These are phyloP conservation scores for Debaryomycetaceae sp. DNA, from an alignment of 1,139 yeast species.

Conservation along the genomic window DNA sequence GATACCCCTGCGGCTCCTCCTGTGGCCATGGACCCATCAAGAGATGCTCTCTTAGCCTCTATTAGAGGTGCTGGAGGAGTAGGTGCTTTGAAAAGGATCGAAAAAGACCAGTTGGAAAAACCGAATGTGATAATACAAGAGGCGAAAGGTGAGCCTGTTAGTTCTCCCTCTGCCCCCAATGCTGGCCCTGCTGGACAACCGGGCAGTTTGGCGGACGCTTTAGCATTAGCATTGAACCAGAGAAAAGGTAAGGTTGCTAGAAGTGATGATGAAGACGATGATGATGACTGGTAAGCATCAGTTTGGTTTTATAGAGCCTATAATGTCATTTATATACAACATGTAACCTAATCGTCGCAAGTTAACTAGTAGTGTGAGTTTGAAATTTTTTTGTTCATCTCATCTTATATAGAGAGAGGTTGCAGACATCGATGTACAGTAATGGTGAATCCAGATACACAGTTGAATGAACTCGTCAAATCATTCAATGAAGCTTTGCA, in stretches of 20 bases:
- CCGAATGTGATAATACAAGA: slow-evolving; percentile 74
- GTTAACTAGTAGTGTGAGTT: background rate
- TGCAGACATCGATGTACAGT: background rate
- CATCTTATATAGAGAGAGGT: background rate
- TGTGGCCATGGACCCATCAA: slow-evolving; percentile 47
- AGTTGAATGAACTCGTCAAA: slow-evolving; percentile 23
- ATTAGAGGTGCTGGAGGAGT: slow-evolving; percentile 79
- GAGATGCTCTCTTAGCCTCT: slow-evolving; percentile 85
- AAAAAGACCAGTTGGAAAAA: slow-evolving; percentile 75
- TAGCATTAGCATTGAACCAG: slow-evolving; percentile 79
- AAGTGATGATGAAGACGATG: slow-evolving; percentile 85
- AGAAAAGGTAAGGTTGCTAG: slow-evolving; percentile 80
- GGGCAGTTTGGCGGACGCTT: slow-evolving; percentile 74
- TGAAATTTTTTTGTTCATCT: background rate
- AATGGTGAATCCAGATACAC: slow-evolving; percentile 15
- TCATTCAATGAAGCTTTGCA: slow-evolving; percentile 35
- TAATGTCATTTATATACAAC: background rate
- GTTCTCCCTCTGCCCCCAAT: slow-evolving; percentile 19
- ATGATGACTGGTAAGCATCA: slow-evolving; percentile 27
- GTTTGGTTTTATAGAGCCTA: background rate
- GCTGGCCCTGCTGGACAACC: slow-evolving; percentile 38
- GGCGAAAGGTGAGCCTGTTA: slow-evolving; percentile 53
- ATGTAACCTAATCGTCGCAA: background rate
- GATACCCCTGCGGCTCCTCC: slow-evolving; percentile 16
- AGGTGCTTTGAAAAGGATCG: slow-evolving; percentile 67